Evolutionary conservation across 2,329 filamentous ascomycete genomes (phyloP), one percentile per base, ranked within the genome.

Genomic region (Alternaria angustiovoidea): DNA sequence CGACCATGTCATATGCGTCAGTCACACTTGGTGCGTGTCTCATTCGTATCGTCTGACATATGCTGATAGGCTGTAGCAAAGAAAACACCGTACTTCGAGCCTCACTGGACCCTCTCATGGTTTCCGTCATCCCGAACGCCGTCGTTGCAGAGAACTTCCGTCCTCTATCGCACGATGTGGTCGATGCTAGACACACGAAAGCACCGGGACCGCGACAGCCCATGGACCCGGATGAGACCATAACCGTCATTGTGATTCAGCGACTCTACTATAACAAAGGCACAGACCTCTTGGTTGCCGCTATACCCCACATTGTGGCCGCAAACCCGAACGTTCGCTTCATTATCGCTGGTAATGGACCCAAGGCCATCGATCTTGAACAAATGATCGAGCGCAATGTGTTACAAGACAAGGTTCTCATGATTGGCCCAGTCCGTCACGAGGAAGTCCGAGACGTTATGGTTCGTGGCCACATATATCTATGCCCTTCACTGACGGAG

Each of bases 241-340:
- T 99, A 71, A 97, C 93, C 7, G 97, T 99, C 59, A 93, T 99
- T 2, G 94, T 99, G 20, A 96, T 99, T 63, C 97, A 94, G 8
- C 92, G 95, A 20, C 88, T 99, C 1, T 99, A 98, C 80, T 98
- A 98, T 80, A 99, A 99, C 81, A 99, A 99, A 78, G 95, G 95
- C 61, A 98, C 93, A 1, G 96, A 99, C 77, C 87, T 99, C 0
- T 86, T 99, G n/a, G 97, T 97, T 24, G 95, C 94, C 11, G 93
- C 93, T 4, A 96, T 99, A 54, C 95, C 95, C 0, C 89, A 94
- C 48, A 97, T 99, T 54, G 86, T 98, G 28, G 91, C 93, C 51
- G 88, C 89, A 14, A 92, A 99, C 75, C 91, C 93, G 1, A 96
- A 98, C 75, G 95, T 97, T 1, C 91, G 93, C 58, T 99, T 99